phyloP scores from a whole-genome alignment of 2,329 filamentous ascomycete genomes.

The Fusarium mundagurra region DNA sequence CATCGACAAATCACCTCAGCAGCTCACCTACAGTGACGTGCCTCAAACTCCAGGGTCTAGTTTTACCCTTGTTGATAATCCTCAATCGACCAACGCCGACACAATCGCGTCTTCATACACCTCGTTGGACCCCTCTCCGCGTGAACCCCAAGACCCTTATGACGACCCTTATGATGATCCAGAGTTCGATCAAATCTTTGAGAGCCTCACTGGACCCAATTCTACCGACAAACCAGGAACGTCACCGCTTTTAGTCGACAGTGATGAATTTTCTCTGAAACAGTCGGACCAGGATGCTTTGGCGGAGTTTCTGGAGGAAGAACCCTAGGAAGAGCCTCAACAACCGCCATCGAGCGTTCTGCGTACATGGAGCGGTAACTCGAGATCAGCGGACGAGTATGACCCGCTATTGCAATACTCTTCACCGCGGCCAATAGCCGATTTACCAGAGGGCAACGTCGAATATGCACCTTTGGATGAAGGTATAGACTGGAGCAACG shows the following conservation, averaged over 20 bases:
- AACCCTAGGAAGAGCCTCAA: constrained; percentile 9
- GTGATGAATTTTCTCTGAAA: constrained; percentile 1
- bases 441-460: not conserved
- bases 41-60: constrained; percentile 8
- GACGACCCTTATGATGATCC: constrained; percentile 29
- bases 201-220: not conserved
- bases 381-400: constrained; percentile 48
- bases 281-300: constrained; percentile 31
- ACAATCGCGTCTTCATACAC: not conserved
- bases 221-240: not conserved
- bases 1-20: constrained; percentile 13
- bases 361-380: constrained; percentile 46
- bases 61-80: constrained; percentile 1
- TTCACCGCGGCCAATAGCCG: constrained; percentile 35
- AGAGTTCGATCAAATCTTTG: constrained; percentile 28
- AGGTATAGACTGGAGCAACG: constrained; percentile 54
- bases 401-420: constrained; percentile 51
- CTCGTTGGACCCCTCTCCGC: not conserved
- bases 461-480: constrained; percentile 44
- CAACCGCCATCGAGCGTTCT: constrained; percentile 47
- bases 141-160: not conserved
- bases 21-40: not conserved
- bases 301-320: constrained; percentile 16
- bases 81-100: constrained; percentile 14
- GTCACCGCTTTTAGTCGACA: not conserved